These are phyloP conservation scores for Diaporthe destruens DNA, from an alignment of 2,329 filamentous ascomycete species.

Conservation along the genomic window DNA sequence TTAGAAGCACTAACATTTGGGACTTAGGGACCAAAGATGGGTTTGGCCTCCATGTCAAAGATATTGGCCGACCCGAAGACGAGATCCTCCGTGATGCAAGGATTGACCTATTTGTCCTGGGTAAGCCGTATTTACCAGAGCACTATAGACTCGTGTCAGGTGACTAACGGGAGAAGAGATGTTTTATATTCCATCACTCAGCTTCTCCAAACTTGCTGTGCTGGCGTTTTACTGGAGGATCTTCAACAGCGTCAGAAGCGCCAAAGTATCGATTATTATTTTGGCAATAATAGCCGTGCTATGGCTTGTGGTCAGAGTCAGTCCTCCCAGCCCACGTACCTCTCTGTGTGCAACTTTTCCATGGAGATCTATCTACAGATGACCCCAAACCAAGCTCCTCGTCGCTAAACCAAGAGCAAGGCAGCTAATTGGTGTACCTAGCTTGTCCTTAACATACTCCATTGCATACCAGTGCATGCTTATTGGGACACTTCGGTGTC, in stretches of 20 bases:
- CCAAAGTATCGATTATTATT: background rate
- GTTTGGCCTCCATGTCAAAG: constrained; percentile 7
- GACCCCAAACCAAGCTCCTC: background rate
- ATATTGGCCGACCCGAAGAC: background rate
- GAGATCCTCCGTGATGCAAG: background rate
- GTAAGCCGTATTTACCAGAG: background rate
- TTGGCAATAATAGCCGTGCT: background rate
- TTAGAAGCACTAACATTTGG: background rate
- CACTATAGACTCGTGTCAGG: background rate
- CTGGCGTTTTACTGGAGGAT: constrained; percentile 25
- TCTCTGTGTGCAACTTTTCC: background rate
- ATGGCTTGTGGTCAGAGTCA: constrained; percentile 10
- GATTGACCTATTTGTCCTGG: background rate
- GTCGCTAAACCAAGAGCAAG: background rate
- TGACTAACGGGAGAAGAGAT: background rate
- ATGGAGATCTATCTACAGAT: background rate
- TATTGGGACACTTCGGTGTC: constrained; percentile 8
- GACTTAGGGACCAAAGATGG: background rate
- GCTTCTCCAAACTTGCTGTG: constrained; percentile 14
- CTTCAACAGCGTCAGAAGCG: constrained; percentile 16
- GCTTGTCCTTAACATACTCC: constrained; percentile 13
- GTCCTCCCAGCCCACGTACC: background rate
- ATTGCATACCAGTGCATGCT: constrained; percentile 18
- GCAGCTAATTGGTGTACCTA: background rate
- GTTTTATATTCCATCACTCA: constrained; percentile 16